These are phyloP conservation scores for Pseudozyma tsukubaensis DNA, from an alignment of 1,284 basidiomycete genomes.

Conservation along the genomic window DNA sequence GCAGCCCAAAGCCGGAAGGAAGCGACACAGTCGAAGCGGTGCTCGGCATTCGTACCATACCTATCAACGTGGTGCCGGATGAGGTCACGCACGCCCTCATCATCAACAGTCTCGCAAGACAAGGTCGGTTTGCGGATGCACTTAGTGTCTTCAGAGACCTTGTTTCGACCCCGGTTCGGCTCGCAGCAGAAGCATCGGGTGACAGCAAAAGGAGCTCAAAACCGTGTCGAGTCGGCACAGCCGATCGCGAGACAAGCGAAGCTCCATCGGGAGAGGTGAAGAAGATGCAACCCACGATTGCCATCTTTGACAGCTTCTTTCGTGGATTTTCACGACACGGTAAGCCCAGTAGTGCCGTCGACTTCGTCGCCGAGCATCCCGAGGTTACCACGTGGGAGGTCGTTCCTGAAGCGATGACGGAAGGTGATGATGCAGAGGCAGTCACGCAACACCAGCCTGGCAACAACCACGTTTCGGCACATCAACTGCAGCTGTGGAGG, in stretches of 20 bases:
- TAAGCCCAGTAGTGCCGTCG: conserved; percentile 5
- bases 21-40: conserved; percentile 9
- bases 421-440: background rate
- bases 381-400: conserved; percentile 26
- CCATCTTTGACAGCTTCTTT: conserved; percentile 46
- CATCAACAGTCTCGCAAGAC: conserved; percentile 30
- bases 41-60: conserved; percentile 17
- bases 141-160: conserved; percentile 43
- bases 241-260: background rate
- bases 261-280: conserved; percentile 2
- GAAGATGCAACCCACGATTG: conserved; percentile 28
- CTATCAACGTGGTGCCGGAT: conserved; percentile 23
- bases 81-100: conserved; percentile 34
- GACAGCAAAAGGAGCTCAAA: background rate
- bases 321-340: conserved; percentile 34
- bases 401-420: background rate
- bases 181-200: background rate
- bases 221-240: background rate
- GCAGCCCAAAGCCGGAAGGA: background rate
- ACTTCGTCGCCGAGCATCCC: conserved; percentile 16
- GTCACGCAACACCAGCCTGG: background rate
- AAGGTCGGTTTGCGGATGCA: conserved; percentile 41
- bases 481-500: conserved; percentile 33
- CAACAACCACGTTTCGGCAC: background rate
- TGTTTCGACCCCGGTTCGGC: conserved; percentile 28